phyloP scores from a whole-genome alignment of 768 basidiomycete genomes.

The Suillus tomentosus region DNA sequence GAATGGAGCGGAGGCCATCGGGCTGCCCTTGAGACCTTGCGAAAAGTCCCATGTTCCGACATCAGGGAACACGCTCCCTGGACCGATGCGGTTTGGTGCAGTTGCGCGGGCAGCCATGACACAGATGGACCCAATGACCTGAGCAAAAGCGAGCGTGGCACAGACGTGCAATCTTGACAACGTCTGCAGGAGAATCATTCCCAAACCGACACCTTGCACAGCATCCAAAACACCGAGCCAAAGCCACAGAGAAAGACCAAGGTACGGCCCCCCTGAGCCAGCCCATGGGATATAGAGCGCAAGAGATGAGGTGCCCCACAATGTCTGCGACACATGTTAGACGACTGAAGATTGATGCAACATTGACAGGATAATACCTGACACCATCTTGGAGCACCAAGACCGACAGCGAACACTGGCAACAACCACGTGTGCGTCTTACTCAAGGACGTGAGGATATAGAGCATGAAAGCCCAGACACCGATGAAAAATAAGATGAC shows the following conservation, averaged over 20 bases:
- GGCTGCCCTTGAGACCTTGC: conserved; percentile 72
- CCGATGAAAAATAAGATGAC: conserved; percentile 84
- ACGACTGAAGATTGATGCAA: not conserved
- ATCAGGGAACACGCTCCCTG: conserved; percentile 89
- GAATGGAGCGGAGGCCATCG: conserved; percentile 82
- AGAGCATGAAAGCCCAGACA: conserved; percentile 78
- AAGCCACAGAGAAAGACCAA: conserved; percentile 88
- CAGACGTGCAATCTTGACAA: conserved; percentile 93
- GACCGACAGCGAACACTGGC: conserved; percentile 92
- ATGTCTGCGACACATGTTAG: conserved; percentile 51
- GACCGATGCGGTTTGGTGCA: conserved; percentile 87
- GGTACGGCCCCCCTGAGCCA: conserved; percentile 80
- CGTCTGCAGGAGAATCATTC: conserved; percentile 89
- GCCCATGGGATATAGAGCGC: conserved; percentile 96
- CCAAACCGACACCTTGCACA: conserved; percentile 91
- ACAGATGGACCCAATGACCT: conserved; percentile 85
- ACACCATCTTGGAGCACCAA: conserved; percentile 94
- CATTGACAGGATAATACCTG: conserved; percentile 51
- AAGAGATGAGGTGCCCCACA: conserved; percentile 94
- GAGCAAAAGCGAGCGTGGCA: conserved; percentile 88
- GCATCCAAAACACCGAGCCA: conserved; percentile 96
- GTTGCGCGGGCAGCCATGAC: conserved; percentile 94
- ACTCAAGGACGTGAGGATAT: conserved; percentile 79
- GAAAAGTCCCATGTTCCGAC: conserved; percentile 88
- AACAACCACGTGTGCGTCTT: conserved; percentile 96